These are phyloP conservation scores for Starmerella cellae DNA, from an alignment of 805 yeast species.

Conservation along the genomic window DNA sequence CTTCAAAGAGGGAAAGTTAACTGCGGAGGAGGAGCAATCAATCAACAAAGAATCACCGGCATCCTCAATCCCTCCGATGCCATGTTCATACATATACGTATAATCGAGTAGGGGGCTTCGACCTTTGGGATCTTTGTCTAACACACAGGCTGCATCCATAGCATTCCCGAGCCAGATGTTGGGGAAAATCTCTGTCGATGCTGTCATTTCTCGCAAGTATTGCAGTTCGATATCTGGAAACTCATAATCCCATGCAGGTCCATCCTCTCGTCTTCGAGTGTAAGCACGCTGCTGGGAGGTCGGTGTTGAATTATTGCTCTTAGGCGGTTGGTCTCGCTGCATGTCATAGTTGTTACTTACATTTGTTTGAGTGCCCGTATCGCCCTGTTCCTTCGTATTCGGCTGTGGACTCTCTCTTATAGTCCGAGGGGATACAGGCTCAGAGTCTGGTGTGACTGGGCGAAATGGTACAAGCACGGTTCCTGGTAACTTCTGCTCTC, in stretches of 20 bases:
- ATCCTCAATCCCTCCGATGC: too few species aligned
- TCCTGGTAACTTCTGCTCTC: background rate
- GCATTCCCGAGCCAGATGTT: conserved; percentile 75
- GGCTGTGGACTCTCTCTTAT: background rate
- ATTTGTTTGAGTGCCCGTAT: background rate
- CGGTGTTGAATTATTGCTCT: background rate
- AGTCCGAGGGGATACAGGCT: background rate
- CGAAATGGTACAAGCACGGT: too few species aligned
- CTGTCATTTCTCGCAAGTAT: conserved; percentile 10
- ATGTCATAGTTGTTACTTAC: background rate
- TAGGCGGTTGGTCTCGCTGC: background rate
- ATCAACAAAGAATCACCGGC: too few species aligned
- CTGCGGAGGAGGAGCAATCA: too few species aligned
- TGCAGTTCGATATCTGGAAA: conserved; percentile 23
- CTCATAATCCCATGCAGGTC: conserved; percentile 7
- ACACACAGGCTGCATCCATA: conserved; percentile 36
- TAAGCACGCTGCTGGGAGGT: background rate
- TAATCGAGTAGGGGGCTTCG: too few species aligned
- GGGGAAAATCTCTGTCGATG: background rate
- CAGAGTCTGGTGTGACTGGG: too few species aligned
- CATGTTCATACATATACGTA: background rate
- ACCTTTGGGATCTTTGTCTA: background rate
- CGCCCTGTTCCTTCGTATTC: background rate
- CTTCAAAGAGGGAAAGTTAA: too few species aligned
- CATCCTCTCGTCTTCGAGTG: background rate